Conservation (phyloP, 2,329 filamentous ascomycete species). For the Calonectria naviculata region DNA sequence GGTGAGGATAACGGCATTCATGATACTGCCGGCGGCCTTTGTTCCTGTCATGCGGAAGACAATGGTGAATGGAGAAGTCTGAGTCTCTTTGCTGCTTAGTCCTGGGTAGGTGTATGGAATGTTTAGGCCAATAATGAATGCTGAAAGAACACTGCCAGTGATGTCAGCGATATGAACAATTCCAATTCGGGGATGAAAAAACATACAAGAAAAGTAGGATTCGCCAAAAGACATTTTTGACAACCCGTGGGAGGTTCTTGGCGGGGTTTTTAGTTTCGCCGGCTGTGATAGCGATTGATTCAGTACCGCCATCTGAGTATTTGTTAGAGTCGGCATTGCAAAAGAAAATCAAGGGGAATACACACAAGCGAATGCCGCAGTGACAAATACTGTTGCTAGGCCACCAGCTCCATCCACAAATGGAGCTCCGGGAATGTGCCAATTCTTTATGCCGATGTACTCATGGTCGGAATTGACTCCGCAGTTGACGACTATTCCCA, state of each 20-base stretch:
- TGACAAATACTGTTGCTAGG: slow-evolving; percentile 70
- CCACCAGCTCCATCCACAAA: slow-evolving; percentile 74
- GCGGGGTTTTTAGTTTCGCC: slow-evolving; percentile 73
- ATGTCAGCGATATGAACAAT: neutral
- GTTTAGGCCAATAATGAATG: slow-evolving; percentile 63
- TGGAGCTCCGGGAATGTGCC: slow-evolving; percentile 68
- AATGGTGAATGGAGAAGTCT: slow-evolving; percentile 60
- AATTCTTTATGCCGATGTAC: slow-evolving; percentile 70
- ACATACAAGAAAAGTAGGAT: slow-evolving; percentile 63
- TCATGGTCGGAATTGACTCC: slow-evolving; percentile 64
- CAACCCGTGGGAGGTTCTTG: slow-evolving; percentile 69
- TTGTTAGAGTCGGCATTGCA: neutral
- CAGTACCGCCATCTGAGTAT: slow-evolving; percentile 60
- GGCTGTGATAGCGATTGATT: slow-evolving; percentile 74
- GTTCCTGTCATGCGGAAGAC: slow-evolving; percentile 69
- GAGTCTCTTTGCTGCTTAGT: slow-evolving; percentile 44
- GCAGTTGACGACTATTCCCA: slow-evolving; percentile 65
- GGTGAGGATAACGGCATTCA: slow-evolving; percentile 68
- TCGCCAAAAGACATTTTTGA: slow-evolving; percentile 75
- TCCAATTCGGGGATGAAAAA: too few species aligned
- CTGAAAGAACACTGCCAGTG: slow-evolving; percentile 46
- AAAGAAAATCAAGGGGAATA: slow-evolving; percentile 23
- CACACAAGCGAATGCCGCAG: slow-evolving; percentile 65
- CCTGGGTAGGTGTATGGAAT: slow-evolving; percentile 63
- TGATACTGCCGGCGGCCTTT: slow-evolving; percentile 60